A percentile compares a stretch with the other conserved stretches of the same genome.
These are phyloP conservation scores for Silene coronaria DNA, from an alignment of 179 eudicot species.

Conservation along the genomic window DNA sequence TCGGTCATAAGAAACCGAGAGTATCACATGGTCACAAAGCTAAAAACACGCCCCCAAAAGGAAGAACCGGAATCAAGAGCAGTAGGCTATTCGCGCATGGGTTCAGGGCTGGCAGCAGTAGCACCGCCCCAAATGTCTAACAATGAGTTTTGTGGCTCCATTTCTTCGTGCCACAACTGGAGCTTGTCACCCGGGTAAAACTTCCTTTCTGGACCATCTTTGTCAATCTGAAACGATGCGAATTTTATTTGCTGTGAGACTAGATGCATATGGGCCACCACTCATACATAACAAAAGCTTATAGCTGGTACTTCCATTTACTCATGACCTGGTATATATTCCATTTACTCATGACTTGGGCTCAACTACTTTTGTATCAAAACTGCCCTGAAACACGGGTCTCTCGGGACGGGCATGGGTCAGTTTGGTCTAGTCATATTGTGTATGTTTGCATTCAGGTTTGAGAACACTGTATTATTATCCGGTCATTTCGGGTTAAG, in stretches of 20 bases:
- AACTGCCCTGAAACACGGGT: too few relatives aligned
- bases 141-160: slow-evolving; percentile 69
- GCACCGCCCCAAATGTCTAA: slow-evolving; percentile 57
- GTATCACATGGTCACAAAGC: not conserved
- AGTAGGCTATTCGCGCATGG: slow-evolving; percentile 45
- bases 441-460: too few relatives aligned
- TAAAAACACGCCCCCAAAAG: not conserved
- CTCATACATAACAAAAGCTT: not conserved
- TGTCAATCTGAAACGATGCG: slow-evolving; percentile 52
- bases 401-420: too few relatives aligned
- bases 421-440: too few relatives aligned
- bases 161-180: slow-evolving; percentile 89
- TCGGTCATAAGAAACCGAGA: not conserved
- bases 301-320: too few relatives aligned
- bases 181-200: slow-evolving; percentile 86
- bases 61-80: not conserved
- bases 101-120: slow-evolving; percentile 46
- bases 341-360: too few relatives aligned
- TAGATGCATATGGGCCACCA: not conserved
- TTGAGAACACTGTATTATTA: too few relatives aligned
- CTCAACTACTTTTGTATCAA: too few relatives aligned
- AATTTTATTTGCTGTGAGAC: not conserved
- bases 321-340: too few relatives aligned
- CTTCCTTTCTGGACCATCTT: slow-evolving; percentile 75
- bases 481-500: too few relatives aligned